phyloP scores from a whole-genome alignment of 176 grass and related monocot species.

The Triticum monococcum region DNA sequence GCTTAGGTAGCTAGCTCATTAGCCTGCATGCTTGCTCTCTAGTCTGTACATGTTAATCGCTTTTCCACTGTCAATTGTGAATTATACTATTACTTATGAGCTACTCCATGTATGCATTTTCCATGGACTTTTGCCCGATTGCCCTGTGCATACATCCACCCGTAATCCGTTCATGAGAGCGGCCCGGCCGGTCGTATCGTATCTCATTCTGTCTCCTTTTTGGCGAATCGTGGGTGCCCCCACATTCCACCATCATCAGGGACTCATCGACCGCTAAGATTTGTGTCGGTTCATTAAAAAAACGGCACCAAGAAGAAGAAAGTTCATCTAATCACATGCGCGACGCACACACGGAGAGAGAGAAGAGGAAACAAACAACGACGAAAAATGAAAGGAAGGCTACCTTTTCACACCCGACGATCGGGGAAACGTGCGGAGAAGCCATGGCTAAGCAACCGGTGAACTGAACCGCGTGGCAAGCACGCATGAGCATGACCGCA shows the following conservation, averaged over 20 bases:
- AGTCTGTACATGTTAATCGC: slow-evolving; percentile 5
- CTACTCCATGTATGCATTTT: background rate
- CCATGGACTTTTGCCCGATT: background rate
- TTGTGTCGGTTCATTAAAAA: slow-evolving; percentile 13
- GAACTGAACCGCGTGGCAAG: background rate
- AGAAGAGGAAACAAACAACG: background rate
- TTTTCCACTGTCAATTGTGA: slow-evolving; percentile 26
- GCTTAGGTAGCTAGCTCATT: slow-evolving; percentile 15
- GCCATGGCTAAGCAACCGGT: slow-evolving; percentile 9
- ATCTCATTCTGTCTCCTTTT: background rate
- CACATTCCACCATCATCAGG: background rate
- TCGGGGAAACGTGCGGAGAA: background rate
- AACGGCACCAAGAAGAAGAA: background rate
- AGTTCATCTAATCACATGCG: slow-evolving; percentile 5
- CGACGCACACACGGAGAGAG: slow-evolving; percentile 4
- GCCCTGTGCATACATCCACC: background rate
- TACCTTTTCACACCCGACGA: background rate
- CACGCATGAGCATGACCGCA: background rate
- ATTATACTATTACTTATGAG: background rate
- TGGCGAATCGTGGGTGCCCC: background rate
- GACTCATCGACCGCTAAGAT: background rate
- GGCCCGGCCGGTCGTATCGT: too few relatives aligned
- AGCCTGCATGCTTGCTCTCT: slow-evolving; percentile 28
- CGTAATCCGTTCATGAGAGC: background rate
- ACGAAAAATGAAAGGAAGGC: background rate